Evolutionary conservation across 1,284 basidiomycete genomes (phyloP), one percentile per base, ranked within the genome.

Genomic region (Cutaneotrichosporon sp.): DNA sequence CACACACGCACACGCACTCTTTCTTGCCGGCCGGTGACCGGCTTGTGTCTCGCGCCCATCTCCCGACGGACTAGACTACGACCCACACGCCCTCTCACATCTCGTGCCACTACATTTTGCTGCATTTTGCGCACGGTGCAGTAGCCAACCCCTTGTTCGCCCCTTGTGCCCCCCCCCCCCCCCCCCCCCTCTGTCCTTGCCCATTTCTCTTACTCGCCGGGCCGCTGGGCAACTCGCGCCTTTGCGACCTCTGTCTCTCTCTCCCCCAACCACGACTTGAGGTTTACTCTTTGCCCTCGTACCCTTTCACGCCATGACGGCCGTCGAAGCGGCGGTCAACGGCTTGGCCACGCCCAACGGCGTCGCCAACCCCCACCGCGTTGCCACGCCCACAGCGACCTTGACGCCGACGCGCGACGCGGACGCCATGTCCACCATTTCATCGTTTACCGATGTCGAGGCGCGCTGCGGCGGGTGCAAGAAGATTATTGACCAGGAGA

Each of bases 401-500:
- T 12, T 22, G 41, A 21, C 22, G 20, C 26, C 26, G 26, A 30
- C 26, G 26, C 26, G 26, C 10, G 43, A 45, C 33, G n/a, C 18
- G 14, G 54, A 51, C 13, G 41, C 45, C 20, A 35, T 51, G 45
- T 55, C 54, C 14, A 43, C 51, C 42, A 54, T 53, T 38, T 51
- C 47, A 8, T 34, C 51, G 21, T 17, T 49, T 33, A 40, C 34
- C 17, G 67, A 69, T 22, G 49, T 68, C 44, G 72, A 72, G 22
- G 62, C 68, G 2, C 67, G 63, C 39, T 93, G 90, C 76, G 89
- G 88, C 9, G 90, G 90, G 20, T 94, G 90, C 78, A 85, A 84
- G 66, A 78, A 80, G 51, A 83, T 87, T 1, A 89, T 90, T 37
- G 87, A 91, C 49, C 86, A 84, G 61, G 88, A 90, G 63, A 81